Evolutionary conservation across 2,329 filamentous ascomycete species (phyloP), one percentile per base, ranked within the genome.

Genomic region (Neoscytalidium dimidiatum): DNA sequence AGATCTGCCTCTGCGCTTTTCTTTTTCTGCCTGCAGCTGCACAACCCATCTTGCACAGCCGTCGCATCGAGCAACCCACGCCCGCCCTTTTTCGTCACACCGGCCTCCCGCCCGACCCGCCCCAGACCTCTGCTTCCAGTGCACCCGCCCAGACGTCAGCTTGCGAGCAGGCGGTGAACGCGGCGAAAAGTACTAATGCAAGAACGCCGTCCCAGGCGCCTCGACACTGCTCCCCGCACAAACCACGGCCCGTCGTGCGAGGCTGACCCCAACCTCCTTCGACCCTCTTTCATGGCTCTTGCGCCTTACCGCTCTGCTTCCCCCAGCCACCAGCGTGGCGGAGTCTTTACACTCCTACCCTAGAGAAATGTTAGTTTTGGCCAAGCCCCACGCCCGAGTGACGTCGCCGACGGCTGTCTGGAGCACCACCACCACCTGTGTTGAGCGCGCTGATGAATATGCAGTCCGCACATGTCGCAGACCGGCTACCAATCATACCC

Each of bases 101-200:
- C 58, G 44, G 58, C 43, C 58, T 29, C 58, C 44, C 43, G 29
- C 43, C 43, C 43, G 38, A 31, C 53, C 56, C 17, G 19, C 41
- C 33, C 26, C 38, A 41, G 31, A 17, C 14, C 44, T 29, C 28
- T 61, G 58, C 58, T 17, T 17, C 38, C 5, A 41, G 48, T 46
- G 41, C 57, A 21, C 8, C 28, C 26, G 8, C 19, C 51, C n/a
- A 9, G 29, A 4, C 38, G 28, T 61, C 29, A 33, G 57, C 41
- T 31, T 43, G 41, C 57, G 28, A 52, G 49, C 57, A 31, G 33
- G 58, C 58, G 58, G 58, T 62, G 58, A 62, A 49, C 21, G 29
- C 31, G 29, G 26, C 44, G 21, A 3, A 38, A 17, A 62, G 58
- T 62, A 62, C 58, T 62, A 62, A 62, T 62, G 58, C 58, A 49